Evolutionary conservation across 805 yeast genomes (phyloP).

Genomic region (Kodamaea lidongshanica): DNA sequence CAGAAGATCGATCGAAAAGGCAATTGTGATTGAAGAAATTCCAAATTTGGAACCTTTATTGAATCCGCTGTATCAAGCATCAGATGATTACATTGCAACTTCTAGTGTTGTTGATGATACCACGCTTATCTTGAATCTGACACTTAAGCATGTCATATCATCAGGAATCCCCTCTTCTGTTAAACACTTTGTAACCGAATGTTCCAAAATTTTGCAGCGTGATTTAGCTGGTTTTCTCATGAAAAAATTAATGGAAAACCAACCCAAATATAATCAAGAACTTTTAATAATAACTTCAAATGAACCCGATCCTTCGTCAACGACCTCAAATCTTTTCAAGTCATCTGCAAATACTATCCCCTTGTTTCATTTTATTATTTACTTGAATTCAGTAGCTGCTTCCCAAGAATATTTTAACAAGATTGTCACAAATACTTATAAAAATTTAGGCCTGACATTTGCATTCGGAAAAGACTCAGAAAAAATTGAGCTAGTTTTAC

Average conservation of each 20-base stretch:
- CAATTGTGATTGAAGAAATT: slow-evolving; percentile 71
- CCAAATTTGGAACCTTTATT: slow-evolving; percentile 45
- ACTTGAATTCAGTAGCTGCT: slow-evolving; percentile 66
- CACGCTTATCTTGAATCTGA: slow-evolving; percentile 62
- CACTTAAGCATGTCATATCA: slow-evolving; percentile 59
- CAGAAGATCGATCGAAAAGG: slow-evolving; percentile 73
- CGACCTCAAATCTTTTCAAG: slow-evolving; percentile 8
- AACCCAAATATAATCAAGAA: slow-evolving; percentile 36
- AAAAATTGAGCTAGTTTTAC: slow-evolving; percentile 26
- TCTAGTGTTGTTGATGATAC: slow-evolving; percentile 86
- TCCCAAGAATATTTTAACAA: slow-evolving; percentile 54
- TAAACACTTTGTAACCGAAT: slow-evolving; percentile 47
- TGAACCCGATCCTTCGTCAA: slow-evolving; percentile 13
- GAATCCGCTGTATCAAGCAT: slow-evolving; percentile 11
- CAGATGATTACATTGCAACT: slow-evolving; percentile 58
- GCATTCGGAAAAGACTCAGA: slow-evolving; percentile 33
- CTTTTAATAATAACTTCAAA: slow-evolving; percentile 32
- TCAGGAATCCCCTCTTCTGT: slow-evolving; percentile 62
- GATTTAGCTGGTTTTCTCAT: slow-evolving; percentile 50
- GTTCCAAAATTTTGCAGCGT: slow-evolving; percentile 54
- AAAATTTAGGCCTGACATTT: slow-evolving; percentile 17
- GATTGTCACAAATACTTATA: slow-evolving; percentile 40
- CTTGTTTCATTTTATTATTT: slow-evolving; percentile 55
- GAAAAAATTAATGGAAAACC: slow-evolving; percentile 31
- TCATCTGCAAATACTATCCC: slow-evolving; percentile 37